Base-by-base conservation (phyloP, 352 stramenopile species). In the Saprolegnia diclina region DNA sequence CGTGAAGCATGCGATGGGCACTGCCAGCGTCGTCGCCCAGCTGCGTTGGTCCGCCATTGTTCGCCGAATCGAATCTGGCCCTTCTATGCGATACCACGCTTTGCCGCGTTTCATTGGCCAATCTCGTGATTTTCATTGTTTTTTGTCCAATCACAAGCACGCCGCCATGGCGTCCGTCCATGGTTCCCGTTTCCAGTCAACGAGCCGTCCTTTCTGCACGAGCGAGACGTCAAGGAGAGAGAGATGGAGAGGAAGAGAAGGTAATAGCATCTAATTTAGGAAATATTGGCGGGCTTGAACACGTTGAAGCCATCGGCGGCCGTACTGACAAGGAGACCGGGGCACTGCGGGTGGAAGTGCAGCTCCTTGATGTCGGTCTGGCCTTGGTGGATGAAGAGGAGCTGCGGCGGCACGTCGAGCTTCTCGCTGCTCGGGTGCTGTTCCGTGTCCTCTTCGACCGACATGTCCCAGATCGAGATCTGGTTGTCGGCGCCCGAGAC, bases 301-400 rank as follows among this genome's bases (percentile, higher is more conserved):
- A 98, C 85, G 77, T 98, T 98, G 77, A 99, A 99, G 46, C 95
- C 96, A 75, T 98, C 95, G 69, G 91, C 87, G 45, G 97, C 96
- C 24, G 96, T 99, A 64, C 92, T 98, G 63, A 98, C 92, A 42
- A 99, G 79, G 74, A 98, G 90, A 72, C 96, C 97, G 38, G 96
- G 94, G 67, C 98, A 98, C 81, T 99, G 97, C 53, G 91, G 96
- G 84, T 99, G 97, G 86, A 98, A 99, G 79, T 99, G 96, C 21
- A 99, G 80, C 80, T 99, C 97, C 82, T 99, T 99, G 78, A 99
- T 98, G 76, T 98, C 95, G 56, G 88, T 91, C 72, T 98, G 97
- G n/a, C 97, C 97, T 75, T 98, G 97, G 82, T 99, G 97, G 62
- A 99, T 96, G 83, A 99, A 99, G 26, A 99, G 85, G 46, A 99